These are phyloP conservation scores for Scutellaria barbata DNA, from an alignment of 257 asterid species.

Conservation along the genomic window DNA sequence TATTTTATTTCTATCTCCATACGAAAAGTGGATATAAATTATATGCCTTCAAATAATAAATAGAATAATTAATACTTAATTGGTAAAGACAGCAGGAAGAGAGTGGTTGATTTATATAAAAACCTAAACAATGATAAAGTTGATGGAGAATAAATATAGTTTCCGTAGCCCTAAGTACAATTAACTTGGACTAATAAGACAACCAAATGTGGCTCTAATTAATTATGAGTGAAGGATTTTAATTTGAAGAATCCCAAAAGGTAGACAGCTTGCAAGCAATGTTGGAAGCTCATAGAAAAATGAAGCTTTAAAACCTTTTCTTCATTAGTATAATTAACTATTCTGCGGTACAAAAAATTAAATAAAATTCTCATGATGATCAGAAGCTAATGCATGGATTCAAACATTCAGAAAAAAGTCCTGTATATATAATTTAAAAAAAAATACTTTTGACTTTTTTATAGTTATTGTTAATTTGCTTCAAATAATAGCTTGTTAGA, in stretches of 20 bases:
- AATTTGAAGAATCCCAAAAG: constrained; percentile 43
- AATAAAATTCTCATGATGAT: not conserved
- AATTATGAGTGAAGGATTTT: constrained; percentile 23
- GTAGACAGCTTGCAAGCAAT: constrained; percentile 54
- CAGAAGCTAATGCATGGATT: constrained; percentile 27
- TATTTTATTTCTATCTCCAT: not conserved
- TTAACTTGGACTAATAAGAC: constrained; percentile 35
- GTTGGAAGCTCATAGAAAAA: constrained; percentile 36
- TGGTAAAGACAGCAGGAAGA: constrained; percentile 35
- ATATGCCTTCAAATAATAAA: not conserved
- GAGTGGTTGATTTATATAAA: not conserved
- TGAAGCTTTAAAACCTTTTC: not conserved
- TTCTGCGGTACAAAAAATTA: not conserved
- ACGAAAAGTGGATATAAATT: not conserved
- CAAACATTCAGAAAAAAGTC: constrained; percentile 13
- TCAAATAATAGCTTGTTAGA: not conserved
- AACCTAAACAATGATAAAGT: constrained; percentile 19
- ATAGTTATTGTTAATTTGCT: not conserved
- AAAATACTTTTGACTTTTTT: constrained; percentile 24
- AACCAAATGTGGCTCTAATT: constrained; percentile 23
- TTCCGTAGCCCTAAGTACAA: constrained; percentile 42
- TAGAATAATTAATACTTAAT: constrained; percentile 21
- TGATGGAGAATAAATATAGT: constrained; percentile 25
- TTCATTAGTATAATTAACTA: constrained; percentile 4
- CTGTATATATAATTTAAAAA: not conserved